phyloP scores from a whole-genome alignment of 495 filamentous ascomycete genomes.

The Penicillium fimorum region DNA sequence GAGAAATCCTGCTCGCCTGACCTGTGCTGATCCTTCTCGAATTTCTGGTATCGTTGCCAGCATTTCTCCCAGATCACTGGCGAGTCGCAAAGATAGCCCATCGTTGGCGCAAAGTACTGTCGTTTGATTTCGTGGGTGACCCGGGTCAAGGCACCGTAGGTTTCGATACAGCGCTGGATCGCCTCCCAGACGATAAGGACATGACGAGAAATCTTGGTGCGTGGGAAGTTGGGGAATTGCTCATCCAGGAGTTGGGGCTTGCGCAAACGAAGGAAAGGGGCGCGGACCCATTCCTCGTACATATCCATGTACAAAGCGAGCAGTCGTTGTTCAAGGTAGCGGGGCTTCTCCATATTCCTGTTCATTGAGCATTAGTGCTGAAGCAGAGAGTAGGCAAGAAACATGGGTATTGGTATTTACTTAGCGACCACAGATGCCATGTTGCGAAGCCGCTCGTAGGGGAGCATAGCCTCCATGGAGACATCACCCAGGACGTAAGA shows the following conservation, averaged over 20 bases:
- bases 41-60: conserved; percentile 3
- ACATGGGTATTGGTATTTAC: conserved; percentile 17
- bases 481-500: conserved; percentile 7
- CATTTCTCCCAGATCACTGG: conserved; percentile 17
- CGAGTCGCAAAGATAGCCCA: conserved; percentile 12
- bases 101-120: conserved; percentile 19
- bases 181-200: conserved; percentile 25
- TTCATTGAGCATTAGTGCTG: not conserved
- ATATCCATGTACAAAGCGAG: conserved; percentile 25
- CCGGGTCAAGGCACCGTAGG: conserved; percentile 16
- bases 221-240: not conserved
- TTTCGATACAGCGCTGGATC: conserved; percentile 20
- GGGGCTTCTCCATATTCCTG: conserved; percentile 27
- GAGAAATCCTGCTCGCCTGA: not conserved
- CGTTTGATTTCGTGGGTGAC: conserved; percentile 13
- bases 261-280: conserved; percentile 21
- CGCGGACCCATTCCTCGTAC: conserved; percentile 33
- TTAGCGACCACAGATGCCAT: conserved; percentile 20
- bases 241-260: conserved; percentile 15
- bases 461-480: not conserved
- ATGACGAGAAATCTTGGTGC: conserved; percentile 11
- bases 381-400: not conserved
- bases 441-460: conserved; percentile 15
- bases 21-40: not conserved
- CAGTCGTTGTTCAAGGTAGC: conserved; percentile 23